These are phyloP conservation scores for Biancaea sappan DNA, from an alignment of 306 rosid species.

Conservation along the genomic window DNA sequence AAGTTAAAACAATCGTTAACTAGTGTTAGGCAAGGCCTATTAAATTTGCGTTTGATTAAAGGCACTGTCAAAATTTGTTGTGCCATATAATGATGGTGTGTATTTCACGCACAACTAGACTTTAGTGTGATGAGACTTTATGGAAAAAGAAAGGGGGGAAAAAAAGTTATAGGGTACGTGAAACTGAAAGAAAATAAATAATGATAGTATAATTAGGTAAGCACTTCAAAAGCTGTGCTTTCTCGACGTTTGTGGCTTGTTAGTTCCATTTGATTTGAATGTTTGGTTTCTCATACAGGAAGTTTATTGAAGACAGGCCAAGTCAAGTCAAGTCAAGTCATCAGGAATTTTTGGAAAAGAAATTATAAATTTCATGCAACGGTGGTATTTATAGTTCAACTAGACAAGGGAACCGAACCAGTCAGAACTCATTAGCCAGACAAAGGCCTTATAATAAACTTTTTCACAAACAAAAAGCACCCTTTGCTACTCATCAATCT, in stretches of 20 bases:
- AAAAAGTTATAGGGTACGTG: background rate
- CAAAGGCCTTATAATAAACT: too few species aligned
- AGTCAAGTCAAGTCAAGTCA: background rate
- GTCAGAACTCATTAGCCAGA: too few species aligned
- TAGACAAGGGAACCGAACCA: too few species aligned
- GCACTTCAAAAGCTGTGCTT: background rate
- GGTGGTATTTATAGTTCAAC: too few species aligned
- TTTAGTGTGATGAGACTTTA: conserved; percentile 10
- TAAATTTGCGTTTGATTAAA: conserved; percentile 31
- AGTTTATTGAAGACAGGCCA: background rate
- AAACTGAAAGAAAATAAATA: background rate
- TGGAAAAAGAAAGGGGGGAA: background rate
- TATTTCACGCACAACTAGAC: conserved; percentile 19
- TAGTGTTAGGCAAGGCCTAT: too few species aligned
- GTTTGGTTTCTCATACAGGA: background rate
- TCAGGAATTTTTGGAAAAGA: background rate
- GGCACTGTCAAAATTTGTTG: conserved; percentile 27
- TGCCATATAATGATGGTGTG: background rate
- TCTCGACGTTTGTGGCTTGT: background rate
- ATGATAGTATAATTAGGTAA: background rate
- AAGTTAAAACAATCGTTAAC: too few species aligned
- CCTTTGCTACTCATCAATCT: too few species aligned
- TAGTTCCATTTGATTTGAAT: conserved; percentile 27
- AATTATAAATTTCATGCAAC: too few species aligned
- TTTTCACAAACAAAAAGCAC: too few species aligned